These are phyloP conservation scores for Coniochaeta sp. DNA, from an alignment of 2,329 filamentous ascomycete species.

Conservation along the genomic window DNA sequence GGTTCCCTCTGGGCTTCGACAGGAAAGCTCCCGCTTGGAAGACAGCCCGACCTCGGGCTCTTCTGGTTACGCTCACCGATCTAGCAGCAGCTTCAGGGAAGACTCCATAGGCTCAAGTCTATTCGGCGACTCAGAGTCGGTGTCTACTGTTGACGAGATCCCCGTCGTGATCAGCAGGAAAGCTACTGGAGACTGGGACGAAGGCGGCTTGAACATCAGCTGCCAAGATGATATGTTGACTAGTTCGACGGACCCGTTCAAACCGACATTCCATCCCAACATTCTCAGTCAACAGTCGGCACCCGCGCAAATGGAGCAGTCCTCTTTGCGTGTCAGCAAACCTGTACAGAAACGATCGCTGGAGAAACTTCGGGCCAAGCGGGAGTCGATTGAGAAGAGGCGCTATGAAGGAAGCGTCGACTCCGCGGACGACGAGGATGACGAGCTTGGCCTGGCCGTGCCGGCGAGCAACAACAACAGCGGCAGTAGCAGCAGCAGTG, in stretches of 20 bases:
- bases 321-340: constrained; percentile 34
- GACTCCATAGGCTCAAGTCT: constrained; percentile 85
- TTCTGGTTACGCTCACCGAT: constrained; percentile 59
- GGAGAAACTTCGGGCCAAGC: constrained; percentile 68
- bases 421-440: constrained; percentile 91
- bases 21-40: constrained; percentile 56
- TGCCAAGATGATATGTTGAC: constrained; percentile 43
- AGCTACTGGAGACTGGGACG: constrained; percentile 70
- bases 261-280: constrained; percentile 35
- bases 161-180: constrained; percentile 70
- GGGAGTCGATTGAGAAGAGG: constrained; percentile 67
- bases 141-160: constrained; percentile 64
- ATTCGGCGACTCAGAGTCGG: constrained; percentile 78
- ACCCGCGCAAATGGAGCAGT: constrained; percentile 51
- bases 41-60: constrained; percentile 82
- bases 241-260: constrained; percentile 24
- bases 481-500: constrained; percentile 9
- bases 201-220: constrained; percentile 71
- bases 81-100: constrained; percentile 72
- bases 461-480: constrained; percentile 28
- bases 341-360: constrained; percentile 53
- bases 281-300: constrained; percentile 58
- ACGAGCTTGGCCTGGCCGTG: constrained; percentile 60
- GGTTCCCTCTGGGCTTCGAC: constrained; percentile 57
- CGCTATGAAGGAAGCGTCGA: constrained; percentile 68